A percentile compares a stretch with the other conserved stretches of the same genome.
Evolutionary conservation across 192 early-diverging fungal species (phyloP).

Genomic region (Entomortierella parvispora): DNA sequence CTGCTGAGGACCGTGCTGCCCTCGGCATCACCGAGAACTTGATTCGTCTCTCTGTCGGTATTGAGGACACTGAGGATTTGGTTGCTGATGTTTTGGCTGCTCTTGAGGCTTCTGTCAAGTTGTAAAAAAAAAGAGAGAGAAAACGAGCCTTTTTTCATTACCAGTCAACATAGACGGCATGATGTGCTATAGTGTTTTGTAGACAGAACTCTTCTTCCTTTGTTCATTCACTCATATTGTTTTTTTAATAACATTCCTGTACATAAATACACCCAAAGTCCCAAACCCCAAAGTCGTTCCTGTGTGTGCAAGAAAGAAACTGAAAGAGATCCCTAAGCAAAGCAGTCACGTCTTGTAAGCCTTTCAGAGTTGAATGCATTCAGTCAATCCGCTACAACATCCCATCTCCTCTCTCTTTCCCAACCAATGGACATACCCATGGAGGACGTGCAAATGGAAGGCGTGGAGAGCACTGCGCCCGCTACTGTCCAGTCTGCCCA

Average conservation of each 20-base stretch:
- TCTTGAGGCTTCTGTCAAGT: conserved; percentile 40
- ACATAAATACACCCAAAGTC: no score
- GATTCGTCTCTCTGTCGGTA: conserved; percentile 92
- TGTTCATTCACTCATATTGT: no score
- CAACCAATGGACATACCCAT: conserved; percentile 4
- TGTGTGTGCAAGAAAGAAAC: no score
- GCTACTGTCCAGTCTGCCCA: neutral
- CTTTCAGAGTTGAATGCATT: neutral
- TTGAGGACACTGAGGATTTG: conserved; percentile 92
- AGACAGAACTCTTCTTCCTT: no score
- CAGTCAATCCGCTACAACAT: no score
- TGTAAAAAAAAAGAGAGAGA: conserved; percentile 20
- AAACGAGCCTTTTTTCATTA: no score
- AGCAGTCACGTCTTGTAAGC: neutral
- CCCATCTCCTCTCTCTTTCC: no score
- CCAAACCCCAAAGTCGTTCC: no score
- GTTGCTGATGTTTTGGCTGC: conserved; percentile 41
- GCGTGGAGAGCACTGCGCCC: neutral
- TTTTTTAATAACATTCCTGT: no score
- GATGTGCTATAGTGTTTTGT: no score
- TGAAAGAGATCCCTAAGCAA: no score
- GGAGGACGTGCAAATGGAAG: conserved; percentile 46
- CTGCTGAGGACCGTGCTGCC: conserved; percentile 82
- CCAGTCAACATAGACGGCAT: no score
- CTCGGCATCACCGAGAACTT: conserved; percentile 95